Evolutionary conservation across 768 basidiomycete genomes (phyloP).

Genomic region (Tricholoma bakamatsutake): DNA sequence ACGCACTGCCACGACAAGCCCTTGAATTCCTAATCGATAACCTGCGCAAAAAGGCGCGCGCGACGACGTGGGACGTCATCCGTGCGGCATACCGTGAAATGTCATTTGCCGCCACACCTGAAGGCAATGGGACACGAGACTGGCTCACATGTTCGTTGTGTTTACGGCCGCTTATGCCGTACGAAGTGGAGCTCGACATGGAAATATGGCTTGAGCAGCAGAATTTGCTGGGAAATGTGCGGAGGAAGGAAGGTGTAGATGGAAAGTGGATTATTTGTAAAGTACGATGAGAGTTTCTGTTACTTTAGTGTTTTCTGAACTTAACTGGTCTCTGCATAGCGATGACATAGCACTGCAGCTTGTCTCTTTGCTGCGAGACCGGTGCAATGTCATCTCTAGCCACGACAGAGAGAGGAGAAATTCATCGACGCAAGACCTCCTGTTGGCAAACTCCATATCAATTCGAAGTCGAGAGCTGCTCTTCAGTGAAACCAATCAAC

Average conservation of each 20-base stretch:
- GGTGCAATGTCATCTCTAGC: no score
- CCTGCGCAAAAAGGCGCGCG: slow-evolving; percentile 45
- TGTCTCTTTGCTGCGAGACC: no score
- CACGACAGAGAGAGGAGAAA: no score
- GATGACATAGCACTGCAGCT: neutral
- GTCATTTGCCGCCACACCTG: slow-evolving; percentile 25
- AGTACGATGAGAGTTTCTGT: slow-evolving; percentile 24
- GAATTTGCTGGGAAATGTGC: slow-evolving; percentile 38
- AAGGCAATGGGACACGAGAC: slow-evolving; percentile 26
- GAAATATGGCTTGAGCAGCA: slow-evolving; percentile 52
- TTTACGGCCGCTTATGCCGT: slow-evolving; percentile 30
- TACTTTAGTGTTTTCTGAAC: neutral
- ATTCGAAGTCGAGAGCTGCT: no score
- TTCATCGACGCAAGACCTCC: no score
- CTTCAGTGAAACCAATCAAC: no score
- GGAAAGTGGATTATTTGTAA: slow-evolving; percentile 57
- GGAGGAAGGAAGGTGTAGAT: slow-evolving; percentile 48
- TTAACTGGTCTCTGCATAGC: neutral
- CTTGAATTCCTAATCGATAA: slow-evolving; percentile 37
- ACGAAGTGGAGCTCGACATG: slow-evolving; percentile 22
- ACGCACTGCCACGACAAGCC: slow-evolving; percentile 31
- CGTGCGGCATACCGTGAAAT: slow-evolving; percentile 63
- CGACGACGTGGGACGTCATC: slow-evolving; percentile 53
- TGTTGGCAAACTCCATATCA: no score
- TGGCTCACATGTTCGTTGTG: slow-evolving; percentile 50